A percentile compares a stretch with the other conserved stretches of the same genome.
Conservation (phyloP, 306 rosid genomes). For the Argentina anserina region DNA sequence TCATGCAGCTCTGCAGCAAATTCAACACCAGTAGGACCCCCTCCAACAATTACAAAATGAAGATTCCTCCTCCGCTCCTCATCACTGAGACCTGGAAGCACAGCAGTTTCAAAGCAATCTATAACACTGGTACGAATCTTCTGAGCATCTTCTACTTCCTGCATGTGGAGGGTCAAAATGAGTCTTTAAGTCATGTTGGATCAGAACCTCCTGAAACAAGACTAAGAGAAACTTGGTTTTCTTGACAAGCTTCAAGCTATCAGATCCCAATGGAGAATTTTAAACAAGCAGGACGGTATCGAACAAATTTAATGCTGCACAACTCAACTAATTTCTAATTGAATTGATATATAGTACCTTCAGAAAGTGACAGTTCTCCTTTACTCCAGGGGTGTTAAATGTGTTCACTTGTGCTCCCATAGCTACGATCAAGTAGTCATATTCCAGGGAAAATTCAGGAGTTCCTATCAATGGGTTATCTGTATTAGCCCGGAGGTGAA, state of each 20-base stretch:
- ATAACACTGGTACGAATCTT: slow-evolving; percentile 74
- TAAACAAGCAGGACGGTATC: slow-evolving; percentile 6
- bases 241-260: slow-evolving; percentile 9
- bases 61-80: slow-evolving; percentile 75
- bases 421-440: slow-evolving; percentile 81
- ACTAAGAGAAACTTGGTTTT: slow-evolving; percentile 2
- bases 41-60: slow-evolving; percentile 95
- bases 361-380: slow-evolving; percentile 82
- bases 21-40: slow-evolving; percentile 98
- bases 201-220: slow-evolving; percentile 2
- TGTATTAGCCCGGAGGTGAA: slow-evolving; percentile 51
- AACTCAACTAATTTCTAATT: not conserved
- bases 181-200: slow-evolving; percentile 9
- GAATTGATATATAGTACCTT: slow-evolving; percentile 45
- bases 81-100: slow-evolving; percentile 71
- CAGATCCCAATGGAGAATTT: slow-evolving; percentile 15
- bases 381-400: slow-evolving; percentile 87
- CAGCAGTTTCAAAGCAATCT: slow-evolving; percentile 90
- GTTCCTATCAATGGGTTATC: slow-evolving; percentile 52
- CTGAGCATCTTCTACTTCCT: slow-evolving; percentile 95
- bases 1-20: slow-evolving; percentile 98
- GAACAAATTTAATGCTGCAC: not conserved
- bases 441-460: slow-evolving; percentile 66
- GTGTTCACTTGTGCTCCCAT: slow-evolving; percentile 91
- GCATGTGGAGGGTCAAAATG: slow-evolving; percentile 19